Evolutionary conservation across 2,329 filamentous ascomycete genomes (phyloP).

Genomic region (Rutstroemia sp.): DNA sequence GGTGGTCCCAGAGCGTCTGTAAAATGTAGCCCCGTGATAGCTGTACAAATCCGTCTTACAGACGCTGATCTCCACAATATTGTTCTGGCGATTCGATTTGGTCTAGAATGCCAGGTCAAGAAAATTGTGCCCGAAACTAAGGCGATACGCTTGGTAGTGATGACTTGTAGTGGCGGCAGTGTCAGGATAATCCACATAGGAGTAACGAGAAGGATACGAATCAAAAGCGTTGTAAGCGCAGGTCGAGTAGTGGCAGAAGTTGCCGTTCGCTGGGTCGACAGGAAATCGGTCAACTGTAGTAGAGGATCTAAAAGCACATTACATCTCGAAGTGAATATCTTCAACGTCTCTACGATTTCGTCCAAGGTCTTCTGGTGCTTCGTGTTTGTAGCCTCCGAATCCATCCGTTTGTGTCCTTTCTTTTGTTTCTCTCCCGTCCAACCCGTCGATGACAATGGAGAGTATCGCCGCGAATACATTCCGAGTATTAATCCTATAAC

Average conservation of each 20-base stretch:
- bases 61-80: slow-evolving; percentile 84
- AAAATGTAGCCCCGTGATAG: slow-evolving; percentile 76
- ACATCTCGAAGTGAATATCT: slow-evolving; percentile 83
- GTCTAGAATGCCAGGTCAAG: slow-evolving; percentile 86
- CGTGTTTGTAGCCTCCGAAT: slow-evolving; percentile 53
- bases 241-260: slow-evolving; percentile 88
- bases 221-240: slow-evolving; percentile 80
- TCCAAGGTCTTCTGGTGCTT: slow-evolving; percentile 91
- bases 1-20: slow-evolving; percentile 37
- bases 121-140: slow-evolving; percentile 81
- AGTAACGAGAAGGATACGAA: slow-evolving; percentile 80
- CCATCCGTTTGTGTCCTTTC: slow-evolving; percentile 41
- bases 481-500: slow-evolving; percentile 75
- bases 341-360: slow-evolving; percentile 91
- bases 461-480: slow-evolving; percentile 89
- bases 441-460: slow-evolving; percentile 78
- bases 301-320: slow-evolving; percentile 89
- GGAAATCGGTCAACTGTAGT: slow-evolving; percentile 81
- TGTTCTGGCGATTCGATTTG: slow-evolving; percentile 75
- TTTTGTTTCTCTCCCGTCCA: slow-evolving; percentile 57
- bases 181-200: slow-evolving; percentile 83
- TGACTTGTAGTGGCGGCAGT: slow-evolving; percentile 72
- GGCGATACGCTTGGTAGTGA: slow-evolving; percentile 78
- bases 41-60: slow-evolving; percentile 60
- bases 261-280: slow-evolving; percentile 83